Evolutionary conservation across 192 early-diverging fungal species (phyloP), one percentile per base, ranked within the genome.

Genomic region (Dissophora globulifera): DNA sequence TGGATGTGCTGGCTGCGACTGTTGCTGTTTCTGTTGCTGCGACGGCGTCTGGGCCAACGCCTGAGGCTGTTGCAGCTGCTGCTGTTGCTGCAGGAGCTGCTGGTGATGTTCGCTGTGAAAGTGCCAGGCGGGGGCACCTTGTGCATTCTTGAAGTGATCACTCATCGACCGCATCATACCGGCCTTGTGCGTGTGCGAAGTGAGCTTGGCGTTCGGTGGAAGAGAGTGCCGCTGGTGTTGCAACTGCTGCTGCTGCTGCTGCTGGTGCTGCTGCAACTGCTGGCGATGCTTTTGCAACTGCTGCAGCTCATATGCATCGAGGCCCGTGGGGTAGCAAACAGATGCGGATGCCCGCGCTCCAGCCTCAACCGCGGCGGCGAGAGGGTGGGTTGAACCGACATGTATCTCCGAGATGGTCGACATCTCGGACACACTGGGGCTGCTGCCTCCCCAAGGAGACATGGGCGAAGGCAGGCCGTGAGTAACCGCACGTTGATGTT

Each of bases 171-270:
- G 31, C 11, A 20, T 41, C 59, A 62, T 62, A 38, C 33, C 59
- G 5, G 51, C 47, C 3, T 50, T 42, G 46, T 62, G 59, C 27
- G 59, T 47, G 5, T 50, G 7, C 3, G 48, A 20, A n/a, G n/a
- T n/a, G 23, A 30, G 31, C 45, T 56, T 33, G 6, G 6, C 4
- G 22, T 15, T 26, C 23, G 60, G 3, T 62, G 40, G 31, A 5
- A 22, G 47, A 12, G 42, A 26, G 20, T 47, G n/a, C 19, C 35
- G 4, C 7, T 42, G 30, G 16, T 20, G 17, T 12, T 42, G 32
- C 38, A 49, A 30, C 50, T 58, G 54, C 32, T 54, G 40, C 2
- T 65, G 62, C 63, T 66, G 63, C 46, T 55, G 26, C 50, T 58
- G 54, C 32, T 54, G 40, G 4, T 65, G 62, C 63, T 66, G 63